Percentiles rank a stretch among this genome's conserved stretches.
These are phyloP conservation scores for Hirschioporus abietinus DNA, from an alignment of 768 basidiomycete genomes.

Conservation along the genomic window DNA sequence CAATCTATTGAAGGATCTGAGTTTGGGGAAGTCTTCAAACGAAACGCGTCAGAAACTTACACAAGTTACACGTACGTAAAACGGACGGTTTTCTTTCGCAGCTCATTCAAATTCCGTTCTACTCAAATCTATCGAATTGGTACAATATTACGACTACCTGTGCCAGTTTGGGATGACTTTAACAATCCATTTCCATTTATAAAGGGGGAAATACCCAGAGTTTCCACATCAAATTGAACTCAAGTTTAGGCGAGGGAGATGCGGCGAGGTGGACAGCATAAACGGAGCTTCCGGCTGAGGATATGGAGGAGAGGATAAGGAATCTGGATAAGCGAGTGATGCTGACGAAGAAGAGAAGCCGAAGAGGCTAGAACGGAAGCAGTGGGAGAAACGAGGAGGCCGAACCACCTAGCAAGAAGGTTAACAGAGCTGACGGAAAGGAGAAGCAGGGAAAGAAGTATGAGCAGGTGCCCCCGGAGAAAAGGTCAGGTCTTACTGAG, in stretches of 20 bases:
- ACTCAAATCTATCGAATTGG: conserved; percentile 58
- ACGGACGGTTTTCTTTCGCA: too few relatives aligned
- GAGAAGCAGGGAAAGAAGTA: conserved; percentile 12
- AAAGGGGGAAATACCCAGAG: conserved; percentile 84
- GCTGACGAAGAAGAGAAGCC: conserved; percentile 11
- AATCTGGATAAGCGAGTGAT: too few relatives aligned
- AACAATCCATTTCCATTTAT: conserved; percentile 51
- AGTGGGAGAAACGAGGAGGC: conserved; percentile 35
- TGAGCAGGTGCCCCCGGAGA: too few relatives aligned
- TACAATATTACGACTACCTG: conserved; percentile 66
- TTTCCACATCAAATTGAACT: conserved; percentile 85
- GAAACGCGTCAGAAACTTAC: conserved; percentile 93
- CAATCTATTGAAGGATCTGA: conserved; percentile 82
- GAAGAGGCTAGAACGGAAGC: conserved; percentile 19
- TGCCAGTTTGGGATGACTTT: too few relatives aligned
- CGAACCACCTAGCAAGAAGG: conserved; percentile 40
- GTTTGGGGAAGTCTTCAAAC: conserved; percentile 85
- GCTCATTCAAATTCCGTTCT: too few relatives aligned
- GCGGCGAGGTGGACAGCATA: too few relatives aligned
- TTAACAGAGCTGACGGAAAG: conserved; percentile 17
- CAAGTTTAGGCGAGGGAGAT: conserved; percentile 33
- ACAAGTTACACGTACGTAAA: conserved; percentile 92
- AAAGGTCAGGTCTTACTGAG: too few relatives aligned
- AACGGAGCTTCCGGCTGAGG: too few relatives aligned
- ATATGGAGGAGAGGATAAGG: too few relatives aligned